Conservation (phyloP, 208 protist species). For the Wallacemonas sp. region DNA sequence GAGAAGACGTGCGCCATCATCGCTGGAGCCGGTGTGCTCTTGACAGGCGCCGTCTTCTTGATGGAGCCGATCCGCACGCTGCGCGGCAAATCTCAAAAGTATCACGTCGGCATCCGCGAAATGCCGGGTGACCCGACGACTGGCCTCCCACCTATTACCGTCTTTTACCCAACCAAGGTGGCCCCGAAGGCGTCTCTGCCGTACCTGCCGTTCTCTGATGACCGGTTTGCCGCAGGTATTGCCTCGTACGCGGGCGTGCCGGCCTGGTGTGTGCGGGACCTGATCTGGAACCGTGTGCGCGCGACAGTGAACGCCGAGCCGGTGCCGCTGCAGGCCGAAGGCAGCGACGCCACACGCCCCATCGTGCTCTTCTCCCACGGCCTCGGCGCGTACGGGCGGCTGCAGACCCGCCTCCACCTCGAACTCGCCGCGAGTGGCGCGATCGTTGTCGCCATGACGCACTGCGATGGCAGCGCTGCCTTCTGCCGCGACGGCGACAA, state of each 20-base stretch:
- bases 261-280: conserved; percentile 48
- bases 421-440: conserved; percentile 68
- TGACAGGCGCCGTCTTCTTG: conserved; percentile 28
- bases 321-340: conserved; percentile 36
- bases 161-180: conserved; percentile 60
- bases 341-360: conserved; percentile 25
- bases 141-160: conserved; percentile 57
- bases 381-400: conserved; percentile 49
- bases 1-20: conserved; percentile 14
- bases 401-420: conserved; percentile 67
- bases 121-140: conserved; percentile 21
- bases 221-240: conserved; percentile 51
- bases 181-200: conserved; percentile 8
- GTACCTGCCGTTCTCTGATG: conserved; percentile 73
- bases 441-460: conserved; percentile 68
- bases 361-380: conserved; percentile 85
- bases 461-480: conserved; percentile 79
- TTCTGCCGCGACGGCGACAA: conserved; percentile 63
- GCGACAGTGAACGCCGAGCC: conserved; percentile 28
- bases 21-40: conserved; percentile 17
- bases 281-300: conserved; percentile 32
- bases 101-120: conserved; percentile 49
- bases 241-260: conserved; percentile 52
- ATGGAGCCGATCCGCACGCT: conserved; percentile 49
- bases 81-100: conserved; percentile 36